Evolutionary conservation across 495 filamentous ascomycete genomes (phyloP), one percentile per base, ranked within the genome.

Genomic region (Tuber aestivum): DNA sequence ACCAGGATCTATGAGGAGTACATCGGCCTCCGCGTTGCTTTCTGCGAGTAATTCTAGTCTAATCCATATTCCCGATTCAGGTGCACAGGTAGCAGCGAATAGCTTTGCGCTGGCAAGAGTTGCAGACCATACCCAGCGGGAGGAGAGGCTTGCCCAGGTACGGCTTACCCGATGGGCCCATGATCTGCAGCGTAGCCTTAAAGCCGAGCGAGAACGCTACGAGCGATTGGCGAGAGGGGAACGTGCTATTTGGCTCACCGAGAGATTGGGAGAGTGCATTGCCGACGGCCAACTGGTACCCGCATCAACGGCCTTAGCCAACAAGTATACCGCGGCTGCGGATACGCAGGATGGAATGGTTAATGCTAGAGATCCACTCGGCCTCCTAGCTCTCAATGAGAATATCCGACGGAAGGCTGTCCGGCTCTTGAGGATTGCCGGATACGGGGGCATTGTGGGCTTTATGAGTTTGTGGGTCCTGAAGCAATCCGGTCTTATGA

Each of bases 111-210:
- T 97, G 72, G 90, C 93, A 18, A 86, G 90, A 69, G 86, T 95
- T 73, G 85, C 90, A 42, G 90, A 92, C 76, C 89, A 92, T 81
- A 90, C 90, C 3, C 89, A 91, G 72, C 87, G 88, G 41, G 90
- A 95, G 83, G 90, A 94, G 78, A 87, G 86, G 18, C 84, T 92
- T n/a, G 91, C 93, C 6, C 92, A 93, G 80, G 88, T 97, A 38
- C 88, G 92, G 32, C 86, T 97, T 20, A 92, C 91, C 10, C 92
- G 94, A 80, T 99, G 95, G 95, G 95, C 95, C 16, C 87, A 90
- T 1, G 93, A 97, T 81, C 87, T 99, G 0, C 94, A 97, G 81
- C 90, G 89, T 70, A 94, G 92, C 78, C 85, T 97, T 8, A 88
- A 91, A 38, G 91, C 93, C 65, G 95, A 99, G 83, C 90, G 93